A percentile compares a stretch with the other conserved stretches of the same genome.
These are phyloP conservation scores for Lepiota venenata DNA, from an alignment of 768 basidiomycete species.

Conservation along the genomic window DNA sequence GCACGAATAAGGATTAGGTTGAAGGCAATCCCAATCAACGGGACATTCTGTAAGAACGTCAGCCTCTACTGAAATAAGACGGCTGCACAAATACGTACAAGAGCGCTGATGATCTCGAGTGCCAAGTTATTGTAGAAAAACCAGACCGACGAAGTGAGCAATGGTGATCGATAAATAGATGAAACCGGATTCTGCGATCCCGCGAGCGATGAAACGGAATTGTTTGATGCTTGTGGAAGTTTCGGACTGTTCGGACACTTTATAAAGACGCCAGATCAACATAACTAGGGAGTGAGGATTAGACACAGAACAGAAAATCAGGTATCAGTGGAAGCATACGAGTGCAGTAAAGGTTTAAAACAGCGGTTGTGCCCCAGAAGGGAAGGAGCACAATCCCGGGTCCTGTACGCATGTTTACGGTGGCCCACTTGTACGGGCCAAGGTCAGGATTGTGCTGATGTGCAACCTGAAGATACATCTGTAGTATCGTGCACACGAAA, in stretches of 20 bases:
- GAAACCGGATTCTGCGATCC: slow-evolving; percentile 1
- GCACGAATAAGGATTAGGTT: slow-evolving; percentile 8
- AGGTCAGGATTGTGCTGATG: background rate
- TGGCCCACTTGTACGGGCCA: slow-evolving; percentile 4
- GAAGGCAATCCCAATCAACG: slow-evolving; percentile 5
- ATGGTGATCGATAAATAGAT: slow-evolving; percentile 7
- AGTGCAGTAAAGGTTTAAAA: slow-evolving; percentile 1
- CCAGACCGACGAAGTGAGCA: slow-evolving; percentile 9
- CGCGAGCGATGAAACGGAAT: slow-evolving; percentile 5
- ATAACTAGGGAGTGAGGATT: background rate
- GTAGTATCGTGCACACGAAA: slow-evolving; percentile 1
- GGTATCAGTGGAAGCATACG: background rate
- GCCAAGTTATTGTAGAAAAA: background rate
- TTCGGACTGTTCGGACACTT: background rate
- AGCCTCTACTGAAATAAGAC: background rate
- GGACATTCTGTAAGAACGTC: background rate
- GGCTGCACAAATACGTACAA: background rate
- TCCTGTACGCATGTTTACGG: background rate
- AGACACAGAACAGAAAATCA: background rate
- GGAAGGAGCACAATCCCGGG: slow-evolving; percentile 6
- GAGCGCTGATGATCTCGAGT: background rate
- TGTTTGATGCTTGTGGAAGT: background rate
- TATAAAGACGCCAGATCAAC: background rate
- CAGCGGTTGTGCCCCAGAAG: slow-evolving; percentile 5
- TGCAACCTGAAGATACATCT: slow-evolving; percentile 4